Evolutionary conservation across 805 yeast genomes (phyloP).

Genomic region (Kazachstania martiniae): DNA sequence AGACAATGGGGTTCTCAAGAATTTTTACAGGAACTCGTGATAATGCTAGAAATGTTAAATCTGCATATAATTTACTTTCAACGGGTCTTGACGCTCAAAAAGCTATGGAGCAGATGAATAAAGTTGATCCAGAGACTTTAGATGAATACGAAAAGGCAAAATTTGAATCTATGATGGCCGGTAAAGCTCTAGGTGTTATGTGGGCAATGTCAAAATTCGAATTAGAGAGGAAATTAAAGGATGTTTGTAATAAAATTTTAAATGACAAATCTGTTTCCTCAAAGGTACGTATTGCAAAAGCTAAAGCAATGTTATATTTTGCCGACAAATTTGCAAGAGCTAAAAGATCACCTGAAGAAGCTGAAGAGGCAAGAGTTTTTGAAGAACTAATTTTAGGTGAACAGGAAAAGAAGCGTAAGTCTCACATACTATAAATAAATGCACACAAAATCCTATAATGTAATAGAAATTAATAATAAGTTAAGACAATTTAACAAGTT

Average conservation of each 20-base stretch:
- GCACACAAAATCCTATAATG: too few species aligned
- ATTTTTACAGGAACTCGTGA: conserved; percentile 72
- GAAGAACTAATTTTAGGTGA: conserved; percentile 91
- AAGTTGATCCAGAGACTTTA: conserved; percentile 51
- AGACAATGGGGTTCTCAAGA: conserved; percentile 79
- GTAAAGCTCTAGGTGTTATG: conserved; percentile 85
- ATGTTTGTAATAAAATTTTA: conserved; percentile 69
- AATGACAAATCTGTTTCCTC: conserved; percentile 53
- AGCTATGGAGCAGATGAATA: conserved; percentile 62
- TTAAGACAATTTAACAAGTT: too few species aligned
- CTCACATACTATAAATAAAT: too few species aligned
- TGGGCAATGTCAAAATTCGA: conserved; percentile 93
- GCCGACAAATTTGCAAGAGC: conserved; percentile 62
- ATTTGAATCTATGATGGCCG: conserved; percentile 71
- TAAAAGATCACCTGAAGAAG: conserved; percentile 74
- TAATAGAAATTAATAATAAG: too few species aligned
- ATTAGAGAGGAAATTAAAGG: conserved; percentile 66
- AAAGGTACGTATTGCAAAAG: conserved; percentile 58
- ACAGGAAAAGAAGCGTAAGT: conserved; percentile 34
- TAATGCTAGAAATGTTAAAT: conserved; percentile 72
- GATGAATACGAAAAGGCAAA: conserved; percentile 58
- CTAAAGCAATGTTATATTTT: conserved; percentile 63
- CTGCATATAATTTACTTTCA: conserved; percentile 71
- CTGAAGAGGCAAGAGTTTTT: conserved; percentile 82
- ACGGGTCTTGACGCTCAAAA: conserved; percentile 83